These are phyloP conservation scores for Coemansia aciculifera DNA, from an alignment of 192 early-diverging fungal species.

Conservation along the genomic window DNA sequence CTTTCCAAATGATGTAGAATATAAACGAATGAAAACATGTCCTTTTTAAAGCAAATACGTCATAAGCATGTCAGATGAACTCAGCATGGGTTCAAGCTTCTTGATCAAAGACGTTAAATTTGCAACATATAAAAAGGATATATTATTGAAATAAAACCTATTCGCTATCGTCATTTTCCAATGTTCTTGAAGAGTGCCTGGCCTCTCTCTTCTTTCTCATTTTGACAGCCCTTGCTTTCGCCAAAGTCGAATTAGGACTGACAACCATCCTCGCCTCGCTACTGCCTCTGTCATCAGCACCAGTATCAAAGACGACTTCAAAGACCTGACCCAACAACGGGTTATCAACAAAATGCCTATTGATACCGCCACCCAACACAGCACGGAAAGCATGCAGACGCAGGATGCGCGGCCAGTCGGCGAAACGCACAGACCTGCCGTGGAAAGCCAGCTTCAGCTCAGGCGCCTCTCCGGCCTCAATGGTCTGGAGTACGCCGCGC, in stretches of 20 bases:
- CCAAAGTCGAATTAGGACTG: constrained; percentile 30
- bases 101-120: neutral
- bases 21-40: no score
- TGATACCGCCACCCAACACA: constrained; percentile 41
- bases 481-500: constrained; percentile 64
- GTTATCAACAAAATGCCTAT: constrained; percentile 50
- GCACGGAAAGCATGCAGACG: constrained; percentile 42
- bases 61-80: no score
- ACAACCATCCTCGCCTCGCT: constrained; percentile 28
- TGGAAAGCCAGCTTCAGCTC: constrained; percentile 56
- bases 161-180: neutral
- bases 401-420: constrained; percentile 58
- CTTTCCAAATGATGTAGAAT: no score
- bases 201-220: constrained; percentile 24
- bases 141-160: constrained; percentile 1
- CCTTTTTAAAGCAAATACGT: no score
- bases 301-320: constrained; percentile 31
- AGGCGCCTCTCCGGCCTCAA: constrained; percentile 60
- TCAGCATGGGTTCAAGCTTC: no score
- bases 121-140: neutral
- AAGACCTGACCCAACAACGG: constrained; percentile 56
- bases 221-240: constrained; percentile 27
- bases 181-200: neutral
- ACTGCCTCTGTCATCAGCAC: neutral
- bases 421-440: constrained; percentile 55